phyloP scores from a whole-genome alignment of 2,329 filamentous ascomycete species.

The Xylaria sp. region DNA sequence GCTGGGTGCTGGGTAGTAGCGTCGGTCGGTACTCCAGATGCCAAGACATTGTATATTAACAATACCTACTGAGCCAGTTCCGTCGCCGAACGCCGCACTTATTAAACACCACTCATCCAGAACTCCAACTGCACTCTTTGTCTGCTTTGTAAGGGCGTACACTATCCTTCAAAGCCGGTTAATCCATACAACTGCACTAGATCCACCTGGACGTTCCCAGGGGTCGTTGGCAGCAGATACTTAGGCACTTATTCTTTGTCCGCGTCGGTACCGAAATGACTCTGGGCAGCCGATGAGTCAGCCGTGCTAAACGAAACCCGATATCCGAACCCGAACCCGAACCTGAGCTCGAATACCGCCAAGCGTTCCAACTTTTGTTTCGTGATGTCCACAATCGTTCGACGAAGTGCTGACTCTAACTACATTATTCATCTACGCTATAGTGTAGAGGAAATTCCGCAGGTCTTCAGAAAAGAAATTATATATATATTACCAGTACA shows the following conservation, averaged over 20 bases:
- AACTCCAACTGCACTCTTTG: not conserved
- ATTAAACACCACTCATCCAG: not conserved
- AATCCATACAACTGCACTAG: not conserved
- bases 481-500: not conserved
- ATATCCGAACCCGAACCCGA: not conserved
- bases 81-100: not conserved
- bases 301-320: conserved; percentile 5
- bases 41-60: conserved; percentile 5
- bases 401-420: not conserved
- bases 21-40: not conserved
- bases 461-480: not conserved
- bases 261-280: conserved; percentile 18
- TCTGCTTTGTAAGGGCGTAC: conserved; percentile 2
- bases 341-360: not conserved
- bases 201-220: not conserved
- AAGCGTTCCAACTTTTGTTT: not conserved
- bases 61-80: not conserved
- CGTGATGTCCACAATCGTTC: not conserved
- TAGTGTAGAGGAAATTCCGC: not conserved
- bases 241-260: not conserved
- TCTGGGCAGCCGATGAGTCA: conserved; percentile 16
- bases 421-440: not conserved
- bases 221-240: not conserved
- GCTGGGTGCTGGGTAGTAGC: not conserved
- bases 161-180: not conserved